Conservation (phyloP, 257 asterid species). For the Phtheirospermum japonicum region DNA sequence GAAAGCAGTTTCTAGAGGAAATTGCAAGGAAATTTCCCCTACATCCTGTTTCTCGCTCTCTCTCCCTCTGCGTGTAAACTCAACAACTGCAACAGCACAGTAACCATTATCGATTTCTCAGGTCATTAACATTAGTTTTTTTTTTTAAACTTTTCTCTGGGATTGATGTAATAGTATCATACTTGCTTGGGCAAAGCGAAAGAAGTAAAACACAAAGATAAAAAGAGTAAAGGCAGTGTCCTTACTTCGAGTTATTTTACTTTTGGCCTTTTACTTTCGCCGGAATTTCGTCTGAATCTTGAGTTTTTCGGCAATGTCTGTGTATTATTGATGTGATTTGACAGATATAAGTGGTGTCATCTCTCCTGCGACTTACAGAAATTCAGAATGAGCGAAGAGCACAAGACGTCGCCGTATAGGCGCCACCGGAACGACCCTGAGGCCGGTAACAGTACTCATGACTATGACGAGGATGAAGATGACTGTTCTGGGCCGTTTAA, state of each 20-base stretch:
- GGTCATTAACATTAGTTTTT: neutral
- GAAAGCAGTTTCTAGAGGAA: slow-evolving; percentile 7
- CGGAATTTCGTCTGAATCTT: slow-evolving; percentile 5
- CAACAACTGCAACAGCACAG: slow-evolving; percentile 14
- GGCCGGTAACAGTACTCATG: slow-evolving; percentile 35
- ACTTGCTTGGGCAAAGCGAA: slow-evolving; percentile 1
- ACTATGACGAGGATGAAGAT: slow-evolving; percentile 43
- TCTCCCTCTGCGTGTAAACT: neutral
- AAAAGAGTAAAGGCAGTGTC: too few relatives aligned
- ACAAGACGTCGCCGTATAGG: slow-evolving; percentile 57
- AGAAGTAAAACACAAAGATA: neutral
- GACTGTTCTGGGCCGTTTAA: slow-evolving; percentile 56
- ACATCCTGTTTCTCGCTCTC: neutral
- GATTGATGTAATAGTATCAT: neutral
- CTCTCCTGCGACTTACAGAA: slow-evolving; percentile 71
- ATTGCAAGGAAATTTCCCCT: slow-evolving; percentile 22
- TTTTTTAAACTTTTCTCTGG: neutral
- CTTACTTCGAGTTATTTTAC: neutral
- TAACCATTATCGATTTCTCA: slow-evolving; percentile 17
- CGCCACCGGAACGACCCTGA: slow-evolving; percentile 64
- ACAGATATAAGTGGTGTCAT: slow-evolving; percentile 39
- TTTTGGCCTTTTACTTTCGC: neutral
- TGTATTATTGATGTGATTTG: slow-evolving; percentile 23
- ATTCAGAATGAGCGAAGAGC: slow-evolving; percentile 36
- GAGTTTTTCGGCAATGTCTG: slow-evolving; percentile 24